These are phyloP conservation scores for Pythium oligandrum DNA, from an alignment of 352 stramenopile genomes.

Conservation along the genomic window DNA sequence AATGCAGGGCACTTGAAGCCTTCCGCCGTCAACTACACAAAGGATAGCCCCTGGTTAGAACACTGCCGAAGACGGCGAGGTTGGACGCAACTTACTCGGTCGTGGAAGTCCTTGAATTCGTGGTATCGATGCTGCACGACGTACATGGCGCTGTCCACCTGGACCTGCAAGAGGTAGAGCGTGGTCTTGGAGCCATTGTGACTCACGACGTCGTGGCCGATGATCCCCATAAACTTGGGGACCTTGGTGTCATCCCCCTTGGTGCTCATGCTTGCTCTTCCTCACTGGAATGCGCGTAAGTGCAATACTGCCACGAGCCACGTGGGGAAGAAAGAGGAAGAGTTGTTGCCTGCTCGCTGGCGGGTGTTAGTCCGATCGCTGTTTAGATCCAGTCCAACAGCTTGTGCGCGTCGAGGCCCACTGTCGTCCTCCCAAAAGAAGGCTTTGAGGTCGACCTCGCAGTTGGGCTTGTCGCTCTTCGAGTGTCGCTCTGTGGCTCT, in stretches of 20 bases:
- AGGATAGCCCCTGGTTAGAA: background rate
- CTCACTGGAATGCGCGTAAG: too few species aligned
- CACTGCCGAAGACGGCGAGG: background rate
- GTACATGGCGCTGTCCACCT: constrained; percentile 71
- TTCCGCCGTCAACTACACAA: constrained; percentile 54
- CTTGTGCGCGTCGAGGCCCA: too few species aligned
- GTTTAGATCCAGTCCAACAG: too few species aligned
- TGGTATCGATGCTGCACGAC: constrained; percentile 83
- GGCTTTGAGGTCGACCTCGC: too few species aligned
- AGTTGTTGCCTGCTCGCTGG: too few species aligned
- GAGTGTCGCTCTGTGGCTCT: constrained; percentile 17
- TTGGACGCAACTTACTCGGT: constrained; percentile 44
- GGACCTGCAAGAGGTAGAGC: constrained; percentile 82
- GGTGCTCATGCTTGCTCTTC: constrained; percentile 25
- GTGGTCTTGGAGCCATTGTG: constrained; percentile 86
- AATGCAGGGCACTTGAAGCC: constrained; percentile 76
- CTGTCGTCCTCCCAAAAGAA: too few species aligned
- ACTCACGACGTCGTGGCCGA: constrained; percentile 83
- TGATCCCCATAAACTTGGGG: constrained; percentile 81
- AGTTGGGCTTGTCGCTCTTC: constrained; percentile 2
- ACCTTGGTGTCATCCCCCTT: constrained; percentile 42
- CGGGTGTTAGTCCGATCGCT: too few species aligned
- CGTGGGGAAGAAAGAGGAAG: too few species aligned
- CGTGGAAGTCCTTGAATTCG: constrained; percentile 86
- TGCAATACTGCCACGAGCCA: too few species aligned